Base-by-base conservation (phyloP, 331 rosid genomes). In the Pyracantha coccinea region DNA sequence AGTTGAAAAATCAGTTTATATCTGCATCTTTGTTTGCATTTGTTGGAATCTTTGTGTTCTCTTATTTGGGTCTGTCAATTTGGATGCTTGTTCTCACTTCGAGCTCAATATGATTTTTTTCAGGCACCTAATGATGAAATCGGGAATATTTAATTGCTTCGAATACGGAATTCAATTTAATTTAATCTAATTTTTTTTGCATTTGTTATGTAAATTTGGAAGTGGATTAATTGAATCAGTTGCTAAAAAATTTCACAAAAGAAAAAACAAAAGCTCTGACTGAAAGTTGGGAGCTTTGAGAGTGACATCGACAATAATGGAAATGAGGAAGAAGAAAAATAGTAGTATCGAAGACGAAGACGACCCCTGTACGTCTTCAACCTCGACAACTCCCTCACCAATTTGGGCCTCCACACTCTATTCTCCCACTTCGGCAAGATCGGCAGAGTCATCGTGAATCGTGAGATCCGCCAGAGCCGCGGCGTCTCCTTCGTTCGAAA, bases 321-420 rank as follows among this genome's bases (percentile, higher is more conserved):
- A 61, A 54, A 83, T 61, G 75, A 75, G 68, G 41, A 62, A 65
- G 75, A 75, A 27, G 61, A 38, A 4, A 5, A 29, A 2, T 11
- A 41, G 11, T 16, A 59, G 77, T 79, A 81, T 73, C 65, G 50
- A 67, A 44, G 88, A 84, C 35, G 91, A 87, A 1, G 89, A 85
- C 79, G 91, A 89, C n/a, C 72, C 69, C 4, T 93, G 19, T 93
- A 91, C 77, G 93, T 86, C 16, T 91, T 97, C 17, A 93, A 93
- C 85, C 17, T 91, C 23, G 98, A 93, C 71, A 89, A 76, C 76
- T 81, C 96, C 23, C 88, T 93, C 68, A 93, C 97, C 20, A 93
- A 93, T 84, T 91, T 92, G 66, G 98, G 91, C 79, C 93, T 93
- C 76, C 97, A 93, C 75, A 89, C 92, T 2, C 97, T 93, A 65